Evolutionary conservation across 169 alveolate species (phyloP).

Genomic region (Plasmodium vinckei): DNA sequence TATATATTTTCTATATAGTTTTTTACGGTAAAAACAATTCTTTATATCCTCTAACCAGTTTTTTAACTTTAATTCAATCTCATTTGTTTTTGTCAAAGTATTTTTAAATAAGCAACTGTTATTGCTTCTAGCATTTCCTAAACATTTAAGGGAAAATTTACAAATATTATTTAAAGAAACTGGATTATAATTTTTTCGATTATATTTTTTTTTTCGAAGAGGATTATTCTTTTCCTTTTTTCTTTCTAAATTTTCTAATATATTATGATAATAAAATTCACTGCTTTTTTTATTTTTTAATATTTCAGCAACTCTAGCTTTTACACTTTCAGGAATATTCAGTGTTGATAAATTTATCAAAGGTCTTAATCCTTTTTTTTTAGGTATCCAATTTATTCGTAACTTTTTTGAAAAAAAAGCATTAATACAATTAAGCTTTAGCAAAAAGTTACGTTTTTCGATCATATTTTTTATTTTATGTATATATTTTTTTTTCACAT

Average conservation of each 20-base stretch:
- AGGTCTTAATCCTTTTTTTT: conserved; percentile 71
- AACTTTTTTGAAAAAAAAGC: conserved; percentile 50
- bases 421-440: conserved; percentile 43
- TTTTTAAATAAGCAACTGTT: conserved; percentile 49
- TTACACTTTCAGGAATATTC: conserved; percentile 58
- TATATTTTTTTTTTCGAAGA: conserved; percentile 33
- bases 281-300: conserved; percentile 66
- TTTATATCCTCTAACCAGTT: conserved; percentile 40
- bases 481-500: conserved; percentile 15
- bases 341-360: conserved; percentile 62
- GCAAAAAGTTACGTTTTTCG: conserved; percentile 56
- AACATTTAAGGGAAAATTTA: conserved; percentile 49
- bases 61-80: conserved; percentile 49
- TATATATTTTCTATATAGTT: conserved; percentile 48
- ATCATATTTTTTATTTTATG: conserved; percentile 41
- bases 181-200: conserved; percentile 57
- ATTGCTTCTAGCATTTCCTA: conserved; percentile 55
- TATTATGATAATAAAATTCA: conserved; percentile 67
- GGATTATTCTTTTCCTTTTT: conserved; percentile 32
- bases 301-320: conserved; percentile 29
- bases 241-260: conserved; percentile 56
- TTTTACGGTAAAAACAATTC: conserved; percentile 59
- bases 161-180: conserved; percentile 61
- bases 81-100: conserved; percentile 58
- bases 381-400: conserved; percentile 75